A percentile compares a stretch with the other conserved stretches of the same genome.
Evolutionary conservation across 495 filamentous ascomycete genomes (phyloP).

Genomic region (Aspergillus heteromorphus): DNA sequence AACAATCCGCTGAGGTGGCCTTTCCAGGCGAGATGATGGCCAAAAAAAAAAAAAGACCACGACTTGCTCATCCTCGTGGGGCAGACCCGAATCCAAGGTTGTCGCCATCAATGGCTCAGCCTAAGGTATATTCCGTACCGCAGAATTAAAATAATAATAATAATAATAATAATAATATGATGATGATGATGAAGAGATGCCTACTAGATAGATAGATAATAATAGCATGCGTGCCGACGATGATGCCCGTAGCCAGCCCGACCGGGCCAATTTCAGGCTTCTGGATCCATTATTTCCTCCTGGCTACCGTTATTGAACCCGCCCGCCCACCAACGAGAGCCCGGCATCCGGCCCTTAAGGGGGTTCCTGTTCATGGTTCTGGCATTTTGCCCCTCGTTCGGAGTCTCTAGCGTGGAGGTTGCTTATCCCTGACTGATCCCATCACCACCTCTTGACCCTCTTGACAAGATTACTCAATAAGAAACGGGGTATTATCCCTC

Average conservation of each 20-base stretch:
- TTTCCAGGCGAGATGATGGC: constrained; percentile 12
- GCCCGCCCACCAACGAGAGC: background rate
- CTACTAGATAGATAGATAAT: background rate
- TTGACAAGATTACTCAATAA: no score
- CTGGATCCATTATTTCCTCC: background rate
- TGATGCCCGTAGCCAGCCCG: background rate
- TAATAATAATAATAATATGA: background rate
- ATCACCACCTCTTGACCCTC: no score
- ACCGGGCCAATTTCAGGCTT: background rate
- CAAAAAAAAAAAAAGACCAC: no score
- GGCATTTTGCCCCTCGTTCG: background rate
- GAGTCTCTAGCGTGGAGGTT: background rate
- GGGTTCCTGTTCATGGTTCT: background rate
- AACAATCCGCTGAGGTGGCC: constrained; percentile 11
- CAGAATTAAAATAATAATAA: constrained; percentile 9
- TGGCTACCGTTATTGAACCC: no score
- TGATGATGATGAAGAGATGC: background rate
- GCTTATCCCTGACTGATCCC: background rate
- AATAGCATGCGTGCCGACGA: background rate
- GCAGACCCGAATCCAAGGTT: constrained; percentile 18
- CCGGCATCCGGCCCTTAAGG: background rate
- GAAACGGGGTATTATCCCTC: no score
- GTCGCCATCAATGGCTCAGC: constrained; percentile 12
- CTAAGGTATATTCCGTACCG: constrained; percentile 11
- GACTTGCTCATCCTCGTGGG: constrained; percentile 29